Evolutionary conservation across 2,329 filamentous ascomycete genomes (phyloP), one percentile per base, ranked within the genome.

Genomic region (Ophioceras dolichostomum): DNA sequence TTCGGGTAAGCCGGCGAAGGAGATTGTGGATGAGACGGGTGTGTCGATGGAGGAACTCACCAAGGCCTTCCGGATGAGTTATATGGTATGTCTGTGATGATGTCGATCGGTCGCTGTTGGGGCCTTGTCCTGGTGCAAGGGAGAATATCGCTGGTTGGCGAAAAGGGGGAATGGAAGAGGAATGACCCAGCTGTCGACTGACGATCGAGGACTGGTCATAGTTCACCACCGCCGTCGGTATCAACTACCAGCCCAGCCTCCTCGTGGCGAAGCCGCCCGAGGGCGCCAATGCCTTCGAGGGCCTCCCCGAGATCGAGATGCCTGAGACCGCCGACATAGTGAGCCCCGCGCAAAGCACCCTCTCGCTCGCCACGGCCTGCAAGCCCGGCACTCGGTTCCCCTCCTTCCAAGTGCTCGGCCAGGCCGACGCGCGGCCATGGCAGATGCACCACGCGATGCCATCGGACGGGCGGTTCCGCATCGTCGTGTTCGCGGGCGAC

Each of bases 401-500:
- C 5, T 71, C 64, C 40, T 65, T 65, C 53, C 69, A 76, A 44
- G 72, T 80, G 1, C 55, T 80, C 5, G 73, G 70, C 42, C 76
- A 81, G 45, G 65, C 62, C 2, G 72, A 76, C 41, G 68, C 43
- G 7, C 45, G 48, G 3, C 69, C 74, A 0, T 76, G 69, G 65
- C 67, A 77, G 28, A 62, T 81, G 32, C 73, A 79, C 34, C 60
- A 73, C 41, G 57, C 59, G 8, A 59, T 81, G 16, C 63, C 58
- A 27, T 65, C 62, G n/a, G 68, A 76, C 46, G 75, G 76, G 2
- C 60, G 67, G 1, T 79, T 73, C 53, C 59, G 74, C 7, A 49
- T 80, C 21, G 53, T 79, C 2, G 56, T 83, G 2, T 82, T 84
- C 44, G 65, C 73, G 0, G 79, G 79, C 1, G 60, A 79, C 43